These are phyloP conservation scores for Suillus subalutaceus DNA, from an alignment of 768 basidiomycete species.

Conservation along the genomic window DNA sequence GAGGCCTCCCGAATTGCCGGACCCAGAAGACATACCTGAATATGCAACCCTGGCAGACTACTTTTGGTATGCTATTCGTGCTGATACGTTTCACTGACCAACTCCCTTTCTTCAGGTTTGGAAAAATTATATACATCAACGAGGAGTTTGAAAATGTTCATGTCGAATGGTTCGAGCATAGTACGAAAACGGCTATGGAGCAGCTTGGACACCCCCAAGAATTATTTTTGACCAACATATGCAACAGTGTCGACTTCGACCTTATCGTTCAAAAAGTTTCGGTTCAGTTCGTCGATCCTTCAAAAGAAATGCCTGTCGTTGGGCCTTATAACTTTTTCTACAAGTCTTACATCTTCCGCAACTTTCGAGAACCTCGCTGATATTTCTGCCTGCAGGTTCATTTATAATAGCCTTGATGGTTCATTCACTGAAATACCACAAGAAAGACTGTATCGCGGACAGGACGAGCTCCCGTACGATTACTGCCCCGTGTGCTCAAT, in stretches of 20 bases:
- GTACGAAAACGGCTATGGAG: constrained; percentile 58
- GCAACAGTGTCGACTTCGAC: constrained; percentile 44
- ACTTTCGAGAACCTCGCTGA: constrained; percentile 3
- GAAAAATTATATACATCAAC: constrained; percentile 57
- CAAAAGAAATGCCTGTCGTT: constrained; percentile 27
- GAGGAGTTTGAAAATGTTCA: constrained; percentile 50
- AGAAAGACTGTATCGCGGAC: constrained; percentile 19
- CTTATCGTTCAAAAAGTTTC: constrained; percentile 51
- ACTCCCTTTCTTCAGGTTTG: constrained; percentile 56
- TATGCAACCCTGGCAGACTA: constrained; percentile 52
- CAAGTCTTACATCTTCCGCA: constrained; percentile 42
- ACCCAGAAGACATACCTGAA: constrained; percentile 36
- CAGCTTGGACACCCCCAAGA: constrained; percentile 68
- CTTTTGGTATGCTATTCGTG: constrained; percentile 55
- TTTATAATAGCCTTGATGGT: constrained; percentile 49
- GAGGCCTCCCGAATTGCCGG: constrained; percentile 37
- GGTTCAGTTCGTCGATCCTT: constrained; percentile 39
- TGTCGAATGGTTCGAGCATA: constrained; percentile 77
- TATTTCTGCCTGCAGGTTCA: constrained; percentile 40
- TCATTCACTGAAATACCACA: constrained; percentile 48
- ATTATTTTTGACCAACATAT: constrained; percentile 61
- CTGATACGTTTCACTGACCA: constrained; percentile 3
- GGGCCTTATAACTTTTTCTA: constrained; percentile 54
- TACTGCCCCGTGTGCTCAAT: constrained; percentile 57
- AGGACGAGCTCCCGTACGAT: constrained; percentile 39